These are phyloP conservation scores for Fusarium sp. DNA, from an alignment of 2,329 filamentous ascomycete genomes.

Conservation along the genomic window DNA sequence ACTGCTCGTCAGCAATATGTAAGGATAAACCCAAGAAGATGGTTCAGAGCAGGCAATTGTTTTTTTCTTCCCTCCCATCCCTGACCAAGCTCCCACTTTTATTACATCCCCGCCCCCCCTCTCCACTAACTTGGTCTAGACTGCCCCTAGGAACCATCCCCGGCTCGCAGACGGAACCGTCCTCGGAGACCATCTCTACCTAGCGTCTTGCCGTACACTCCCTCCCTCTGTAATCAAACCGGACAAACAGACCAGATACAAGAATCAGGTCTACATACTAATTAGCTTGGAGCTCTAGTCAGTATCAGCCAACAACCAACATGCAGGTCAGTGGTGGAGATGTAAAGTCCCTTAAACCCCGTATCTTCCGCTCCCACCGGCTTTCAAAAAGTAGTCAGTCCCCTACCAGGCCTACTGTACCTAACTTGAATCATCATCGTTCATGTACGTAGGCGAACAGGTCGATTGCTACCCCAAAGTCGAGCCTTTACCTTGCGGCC, in stretches of 20 bases:
- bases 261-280: neutral
- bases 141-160: constrained; percentile 1
- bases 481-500: neutral
- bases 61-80: neutral
- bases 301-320: neutral
- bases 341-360: neutral
- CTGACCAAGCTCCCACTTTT: constrained; percentile 7
- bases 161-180: neutral
- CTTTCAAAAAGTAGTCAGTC: neutral
- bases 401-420: neutral
- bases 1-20: neutral
- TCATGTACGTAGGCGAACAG: neutral
- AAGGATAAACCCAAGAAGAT: neutral
- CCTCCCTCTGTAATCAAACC: neutral
- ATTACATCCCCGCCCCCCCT: neutral
- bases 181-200: neutral
- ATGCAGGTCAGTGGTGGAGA: neutral
- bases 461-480: neutral
- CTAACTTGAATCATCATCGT: neutral
- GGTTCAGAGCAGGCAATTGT: constrained; percentile 1
- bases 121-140: neutral
- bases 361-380: neutral
- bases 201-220: neutral
- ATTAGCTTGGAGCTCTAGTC: neutral
- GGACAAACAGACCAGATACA: neutral